Conservation (phyloP, 202 grass and related monocot genomes). For the Sporobolus alterniflorus region DNA sequence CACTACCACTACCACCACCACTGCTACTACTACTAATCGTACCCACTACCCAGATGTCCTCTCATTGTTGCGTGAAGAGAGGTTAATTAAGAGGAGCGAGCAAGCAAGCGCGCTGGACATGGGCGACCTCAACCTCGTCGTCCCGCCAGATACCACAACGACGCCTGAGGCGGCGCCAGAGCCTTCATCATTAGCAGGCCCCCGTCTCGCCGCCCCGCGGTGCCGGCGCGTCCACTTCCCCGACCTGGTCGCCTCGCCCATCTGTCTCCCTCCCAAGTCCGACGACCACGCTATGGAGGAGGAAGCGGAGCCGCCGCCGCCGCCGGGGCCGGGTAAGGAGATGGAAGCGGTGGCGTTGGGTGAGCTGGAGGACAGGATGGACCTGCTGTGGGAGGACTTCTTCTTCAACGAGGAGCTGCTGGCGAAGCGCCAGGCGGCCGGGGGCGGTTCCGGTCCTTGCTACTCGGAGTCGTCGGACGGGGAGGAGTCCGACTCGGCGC, state of each 20-base stretch:
- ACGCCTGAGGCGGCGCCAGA: neutral
- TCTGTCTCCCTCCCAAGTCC: slow-evolving; percentile 16
- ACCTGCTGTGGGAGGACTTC: slow-evolving; percentile 71
- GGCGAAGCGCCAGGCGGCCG: neutral
- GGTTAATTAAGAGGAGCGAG: neutral
- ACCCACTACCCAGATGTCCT: neutral
- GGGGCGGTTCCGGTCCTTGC: neutral
- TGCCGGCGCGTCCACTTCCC: slow-evolving; percentile 24
- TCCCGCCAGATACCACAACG: slow-evolving; percentile 12
- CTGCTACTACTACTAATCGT: no score
- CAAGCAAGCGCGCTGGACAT: neutral
- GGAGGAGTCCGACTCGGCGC: slow-evolving; percentile 12
- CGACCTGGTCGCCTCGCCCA: slow-evolving; percentile 38
- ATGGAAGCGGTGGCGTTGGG: neutral
- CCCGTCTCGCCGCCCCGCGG: neutral
- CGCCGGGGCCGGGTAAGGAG: neutral
- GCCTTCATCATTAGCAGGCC: neutral
- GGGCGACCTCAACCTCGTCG: slow-evolving; percentile 51
- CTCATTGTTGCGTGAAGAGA: neutral
- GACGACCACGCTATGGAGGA: neutral
- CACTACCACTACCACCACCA: no score
- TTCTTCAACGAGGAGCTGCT: slow-evolving; percentile 65
- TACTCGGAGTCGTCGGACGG: neutral
- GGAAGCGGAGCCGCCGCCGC: neutral
- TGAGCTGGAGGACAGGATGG: slow-evolving; percentile 60